A percentile compares a stretch with the other conserved stretches of the same genome.
phyloP scores from a whole-genome alignment of 441 rosid genomes.

The Lepidium campestre region DNA sequence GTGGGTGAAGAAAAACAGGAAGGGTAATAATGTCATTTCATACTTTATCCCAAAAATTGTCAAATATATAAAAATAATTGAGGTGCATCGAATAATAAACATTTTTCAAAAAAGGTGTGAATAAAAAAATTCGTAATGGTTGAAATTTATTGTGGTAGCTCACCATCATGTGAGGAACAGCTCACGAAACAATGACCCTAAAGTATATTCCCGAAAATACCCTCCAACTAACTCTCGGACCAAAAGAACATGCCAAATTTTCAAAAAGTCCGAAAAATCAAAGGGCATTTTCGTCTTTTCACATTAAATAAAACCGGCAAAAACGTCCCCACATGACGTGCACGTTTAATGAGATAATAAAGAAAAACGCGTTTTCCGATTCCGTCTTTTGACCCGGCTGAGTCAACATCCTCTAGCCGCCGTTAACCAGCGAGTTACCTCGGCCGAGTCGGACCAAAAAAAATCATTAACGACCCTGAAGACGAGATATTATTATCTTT shows the following conservation, averaged over 20 bases:
- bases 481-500: not conserved
- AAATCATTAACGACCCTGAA: not conserved
- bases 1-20: not conserved
- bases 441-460: constrained; percentile 12
- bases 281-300: constrained; percentile 40
- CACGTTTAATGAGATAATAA: constrained; percentile 16
- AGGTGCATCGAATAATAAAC: constrained; percentile 3
- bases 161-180: constrained; percentile 46
- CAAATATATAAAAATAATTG: constrained; percentile 3
- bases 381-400: constrained; percentile 27
- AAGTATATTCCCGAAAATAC: constrained; percentile 20
- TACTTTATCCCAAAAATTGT: not conserved
- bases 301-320: not conserved
- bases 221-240: constrained; percentile 20
- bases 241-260: not conserved
- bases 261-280: not conserved
- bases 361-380: constrained; percentile 30
- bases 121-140: not conserved
- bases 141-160: constrained; percentile 35
- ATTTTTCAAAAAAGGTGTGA: not conserved
- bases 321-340: constrained; percentile 25
- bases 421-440: constrained; percentile 21
- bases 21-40: constrained; percentile 19
- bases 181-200: constrained; percentile 36
- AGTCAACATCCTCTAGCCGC: constrained; percentile 13